Evolutionary conservation across 208 protist genomes (phyloP).

Genomic region (Acanthamoeba triangularis): DNA sequence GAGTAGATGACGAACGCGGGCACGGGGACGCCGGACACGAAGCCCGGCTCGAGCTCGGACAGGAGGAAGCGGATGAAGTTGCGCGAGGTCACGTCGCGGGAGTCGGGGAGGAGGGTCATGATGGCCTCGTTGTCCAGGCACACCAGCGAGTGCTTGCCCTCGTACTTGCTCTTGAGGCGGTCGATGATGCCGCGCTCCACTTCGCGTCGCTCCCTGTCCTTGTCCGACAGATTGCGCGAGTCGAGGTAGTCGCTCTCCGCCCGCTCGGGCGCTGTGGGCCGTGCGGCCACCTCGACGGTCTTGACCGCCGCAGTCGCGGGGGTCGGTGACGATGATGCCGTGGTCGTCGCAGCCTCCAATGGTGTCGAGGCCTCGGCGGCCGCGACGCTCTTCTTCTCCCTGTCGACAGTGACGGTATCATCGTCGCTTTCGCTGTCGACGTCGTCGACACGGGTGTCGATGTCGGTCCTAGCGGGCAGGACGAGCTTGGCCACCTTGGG

Average conservation of each 20-base stretch:
- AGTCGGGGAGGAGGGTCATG: constrained; percentile 65
- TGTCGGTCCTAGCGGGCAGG: not conserved
- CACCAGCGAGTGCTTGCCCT: constrained; percentile 20
- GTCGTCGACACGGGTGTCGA: not conserved
- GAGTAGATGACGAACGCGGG: constrained; percentile 47
- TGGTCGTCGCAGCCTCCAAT: not conserved
- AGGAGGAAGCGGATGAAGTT: constrained; percentile 45
- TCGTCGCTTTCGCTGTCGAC: not conserved
- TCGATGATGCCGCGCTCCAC: constrained; percentile 30
- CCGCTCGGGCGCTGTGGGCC: not conserved
- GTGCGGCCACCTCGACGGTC: not conserved
- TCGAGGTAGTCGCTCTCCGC: not conserved
- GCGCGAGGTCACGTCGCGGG: constrained; percentile 17
- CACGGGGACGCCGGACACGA: constrained; percentile 56
- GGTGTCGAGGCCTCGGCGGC: no score
- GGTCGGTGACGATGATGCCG: not conserved
- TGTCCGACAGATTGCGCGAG: not conserved
- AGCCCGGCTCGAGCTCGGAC: constrained; percentile 64
- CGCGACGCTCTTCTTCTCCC: not conserved
- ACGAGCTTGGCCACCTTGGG: not conserved
- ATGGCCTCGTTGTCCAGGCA: constrained; percentile 62
- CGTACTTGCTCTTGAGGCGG: constrained; percentile 4
- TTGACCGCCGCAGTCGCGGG: not conserved
- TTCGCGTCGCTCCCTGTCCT: constrained; percentile 27
- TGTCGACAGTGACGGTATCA: not conserved